phyloP scores from a whole-genome alignment of 1,284 basidiomycete species.

The Pisolithus thermaeus region DNA sequence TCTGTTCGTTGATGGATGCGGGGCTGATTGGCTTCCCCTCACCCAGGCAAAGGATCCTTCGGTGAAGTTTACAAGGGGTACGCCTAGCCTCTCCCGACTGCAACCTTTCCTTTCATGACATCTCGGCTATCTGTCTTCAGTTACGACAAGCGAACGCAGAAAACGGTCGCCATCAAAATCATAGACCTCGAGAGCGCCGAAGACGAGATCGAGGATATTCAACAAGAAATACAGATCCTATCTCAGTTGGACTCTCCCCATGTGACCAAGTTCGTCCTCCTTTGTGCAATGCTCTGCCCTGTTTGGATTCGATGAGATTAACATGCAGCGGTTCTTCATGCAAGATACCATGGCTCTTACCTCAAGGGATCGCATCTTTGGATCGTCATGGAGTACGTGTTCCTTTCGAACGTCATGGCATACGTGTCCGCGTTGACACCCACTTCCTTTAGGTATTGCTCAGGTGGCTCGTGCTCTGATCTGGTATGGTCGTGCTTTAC shows the following conservation, averaged over 20 bases:
- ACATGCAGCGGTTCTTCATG: conserved; percentile 17
- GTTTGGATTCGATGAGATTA: conserved; percentile 25
- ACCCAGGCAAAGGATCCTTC: conserved; percentile 88
- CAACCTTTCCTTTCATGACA: neutral
- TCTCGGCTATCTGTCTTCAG: conserved; percentile 34
- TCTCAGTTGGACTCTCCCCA: conserved; percentile 95
- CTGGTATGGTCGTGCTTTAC: conserved; percentile 43
- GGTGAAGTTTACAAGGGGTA: conserved; percentile 98
- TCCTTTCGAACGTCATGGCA: conserved; percentile 11
- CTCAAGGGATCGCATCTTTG: conserved; percentile 93
- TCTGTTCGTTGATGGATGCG: conserved; percentile 9
- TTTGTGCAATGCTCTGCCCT: conserved; percentile 11
- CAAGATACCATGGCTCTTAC: conserved; percentile 92
- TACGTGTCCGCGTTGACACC: conserved; percentile 7
- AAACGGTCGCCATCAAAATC: conserved; percentile 96
- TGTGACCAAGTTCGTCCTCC: conserved; percentile 79
- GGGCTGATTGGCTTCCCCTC: conserved; percentile 7
- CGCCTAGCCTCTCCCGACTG: conserved; percentile 5
- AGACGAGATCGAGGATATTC: conserved; percentile 99
- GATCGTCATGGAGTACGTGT: conserved; percentile 96
- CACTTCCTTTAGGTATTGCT: conserved; percentile 60
- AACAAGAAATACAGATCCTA: conserved; percentile 97
- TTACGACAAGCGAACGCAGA: conserved; percentile 88
- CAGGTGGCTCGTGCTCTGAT: conserved; percentile 82
- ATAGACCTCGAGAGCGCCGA: conserved; percentile 98